Conservation (phyloP, 2,329 filamentous ascomycete species). For the Dendryphion nanum region DNA sequence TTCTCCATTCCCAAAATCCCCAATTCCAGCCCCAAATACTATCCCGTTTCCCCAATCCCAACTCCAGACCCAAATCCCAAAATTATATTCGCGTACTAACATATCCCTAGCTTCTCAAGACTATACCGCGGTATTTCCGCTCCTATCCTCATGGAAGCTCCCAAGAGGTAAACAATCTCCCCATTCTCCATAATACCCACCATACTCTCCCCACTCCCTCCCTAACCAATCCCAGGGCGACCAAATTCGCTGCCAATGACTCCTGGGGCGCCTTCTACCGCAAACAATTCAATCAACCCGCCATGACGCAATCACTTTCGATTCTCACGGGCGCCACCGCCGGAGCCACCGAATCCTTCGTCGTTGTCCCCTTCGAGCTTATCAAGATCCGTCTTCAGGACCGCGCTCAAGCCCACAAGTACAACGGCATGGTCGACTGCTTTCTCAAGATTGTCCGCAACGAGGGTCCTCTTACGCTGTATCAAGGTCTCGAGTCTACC, state of each 20-base stretch:
- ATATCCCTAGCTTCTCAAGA: constrained; percentile 66
- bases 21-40: no score
- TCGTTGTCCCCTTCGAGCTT: constrained; percentile 96
- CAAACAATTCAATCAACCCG: constrained; percentile 74
- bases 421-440: constrained; percentile 78
- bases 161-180: constrained; percentile 61
- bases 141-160: constrained; percentile 96
- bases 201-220: no score
- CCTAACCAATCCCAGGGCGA: constrained; percentile 66
- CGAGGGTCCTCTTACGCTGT: constrained; percentile 84
- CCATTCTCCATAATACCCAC: not conserved
- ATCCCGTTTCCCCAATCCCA: no score
- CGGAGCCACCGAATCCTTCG: constrained; percentile 92
- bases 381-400: constrained; percentile 99
- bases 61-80: no score
- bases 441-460: constrained; percentile 77
- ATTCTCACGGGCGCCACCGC: constrained; percentile 92
- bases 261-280: constrained; percentile 97
- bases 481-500: constrained; percentile 95
- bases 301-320: constrained; percentile 90
- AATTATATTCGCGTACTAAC: constrained; percentile 3
- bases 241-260: constrained; percentile 98
- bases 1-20: no score
- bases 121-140: constrained; percentile 95
- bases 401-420: constrained; percentile 86